Percentiles rank a stretch among this genome's conserved stretches.
Conservation (phyloP, 2,329 filamentous ascomycete species). For the Stachybotrys chartarum region DNA sequence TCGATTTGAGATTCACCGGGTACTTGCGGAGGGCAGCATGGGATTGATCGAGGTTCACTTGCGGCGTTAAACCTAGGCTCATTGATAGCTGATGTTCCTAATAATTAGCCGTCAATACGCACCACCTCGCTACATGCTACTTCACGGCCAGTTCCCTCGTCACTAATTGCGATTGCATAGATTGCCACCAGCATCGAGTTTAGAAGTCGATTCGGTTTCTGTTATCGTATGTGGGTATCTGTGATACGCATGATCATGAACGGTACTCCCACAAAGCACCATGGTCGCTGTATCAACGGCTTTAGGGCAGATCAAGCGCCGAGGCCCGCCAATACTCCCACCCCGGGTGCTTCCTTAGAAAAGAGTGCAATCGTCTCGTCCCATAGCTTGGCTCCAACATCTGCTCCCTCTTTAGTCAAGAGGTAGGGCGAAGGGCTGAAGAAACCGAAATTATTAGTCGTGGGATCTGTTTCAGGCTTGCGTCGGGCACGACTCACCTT, state of each 20-base stretch:
- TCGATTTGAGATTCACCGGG: neutral
- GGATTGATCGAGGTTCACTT: conserved; percentile 1
- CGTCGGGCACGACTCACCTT: neutral
- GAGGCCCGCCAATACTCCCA: neutral
- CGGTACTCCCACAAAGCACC: neutral
- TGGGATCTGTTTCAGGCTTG: neutral
- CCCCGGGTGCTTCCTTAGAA: neutral
- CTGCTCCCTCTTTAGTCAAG: neutral
- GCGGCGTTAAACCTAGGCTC: neutral
- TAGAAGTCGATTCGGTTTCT: neutral
- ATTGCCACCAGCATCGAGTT: neutral
- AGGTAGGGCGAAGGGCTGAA: neutral
- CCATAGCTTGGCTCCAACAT: neutral
- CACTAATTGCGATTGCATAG: neutral
- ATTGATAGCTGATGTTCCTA: neutral
- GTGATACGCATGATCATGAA: no score
- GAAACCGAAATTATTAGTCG: neutral
- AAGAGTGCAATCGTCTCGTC: neutral
- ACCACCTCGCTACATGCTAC: neutral
- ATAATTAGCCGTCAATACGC: neutral
- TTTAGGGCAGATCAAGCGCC: neutral
- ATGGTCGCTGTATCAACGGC: neutral
- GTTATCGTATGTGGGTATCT: neutral
- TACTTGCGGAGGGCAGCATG: conserved; percentile 1
- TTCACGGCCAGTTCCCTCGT: neutral